Conservation (phyloP, 345 rosid species). For the Eucalyptus leucophloia region DNA sequence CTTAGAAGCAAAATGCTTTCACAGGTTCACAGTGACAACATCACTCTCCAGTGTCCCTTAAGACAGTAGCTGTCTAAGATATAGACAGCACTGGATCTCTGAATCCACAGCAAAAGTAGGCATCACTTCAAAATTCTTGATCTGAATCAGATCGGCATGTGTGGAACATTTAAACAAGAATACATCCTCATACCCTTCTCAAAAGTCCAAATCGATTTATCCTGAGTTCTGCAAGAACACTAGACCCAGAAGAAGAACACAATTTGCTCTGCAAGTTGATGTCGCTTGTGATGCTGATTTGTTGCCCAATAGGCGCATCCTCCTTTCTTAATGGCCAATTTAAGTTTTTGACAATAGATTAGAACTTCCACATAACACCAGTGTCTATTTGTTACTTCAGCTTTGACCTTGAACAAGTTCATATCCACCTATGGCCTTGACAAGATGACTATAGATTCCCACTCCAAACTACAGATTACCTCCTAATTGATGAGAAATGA, state of each 20-base stretch:
- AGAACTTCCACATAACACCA: not conserved
- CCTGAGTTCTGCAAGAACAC: not conserved
- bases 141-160: not conserved
- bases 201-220: not conserved
- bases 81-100: not conserved
- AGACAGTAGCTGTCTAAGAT: not conserved
- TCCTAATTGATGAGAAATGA: slow-evolving; percentile 29
- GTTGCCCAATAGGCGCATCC: not conserved
- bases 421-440: slow-evolving; percentile 29
- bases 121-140: not conserved
- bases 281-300: not conserved
- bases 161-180: not conserved
- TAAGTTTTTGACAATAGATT: not conserved
- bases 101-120: not conserved
- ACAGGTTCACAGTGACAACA: not conserved
- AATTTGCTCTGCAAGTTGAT: not conserved
- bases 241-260: not conserved
- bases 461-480: slow-evolving; percentile 79
- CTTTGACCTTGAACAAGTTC: not conserved
- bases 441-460: slow-evolving; percentile 74
- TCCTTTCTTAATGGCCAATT: not conserved
- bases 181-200: not conserved
- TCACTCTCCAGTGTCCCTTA: not conserved
- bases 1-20: not conserved
- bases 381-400: not conserved